Base-by-base conservation (phyloP, 1,284 basidiomycete species). In the Phlebopus sp. region DNA sequence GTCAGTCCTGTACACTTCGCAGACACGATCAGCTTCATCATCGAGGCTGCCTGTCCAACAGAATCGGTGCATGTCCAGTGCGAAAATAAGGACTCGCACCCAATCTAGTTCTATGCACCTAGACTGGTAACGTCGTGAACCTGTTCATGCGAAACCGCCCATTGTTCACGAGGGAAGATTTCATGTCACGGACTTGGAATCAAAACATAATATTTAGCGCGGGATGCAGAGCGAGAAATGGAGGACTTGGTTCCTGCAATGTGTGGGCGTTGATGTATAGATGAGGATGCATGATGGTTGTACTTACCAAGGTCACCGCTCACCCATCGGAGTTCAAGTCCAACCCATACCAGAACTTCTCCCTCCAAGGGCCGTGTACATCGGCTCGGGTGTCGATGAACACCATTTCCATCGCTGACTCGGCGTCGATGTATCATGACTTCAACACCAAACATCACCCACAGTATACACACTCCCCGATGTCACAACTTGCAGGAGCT, bases 21-120 rank as follows among this genome's bases (percentile, higher is more conserved):
- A 1, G 75, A 97, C 68, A 98, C 96, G 0, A 85, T 97, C 43
- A 95, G 96, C 1, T 75, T 98, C n/a, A 96, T 98, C 5, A 76
- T 97, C 41, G 96, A 99, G 69, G 81, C 92, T n/a, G 83, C 89
- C 34, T 76, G 96, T 38, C 93, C 94, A 0, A 74, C 72, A 27
- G 68, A 58, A 10, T 77, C 84, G n/a, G n/a, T n/a, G n/a, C n/a
- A n/a, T n/a, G n/a, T n/a, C n/a, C n/a, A n/a, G n/a, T n/a, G n/a
- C n/a, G n/a, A n/a, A n/a, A n/a, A n/a, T n/a, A n/a, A n/a, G n/a
- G n/a, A n/a, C n/a, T n/a, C n/a, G n/a, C n/a, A n/a, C n/a, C n/a
- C n/a, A n/a, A n/a, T n/a, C n/a, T n/a, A n/a, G n/a, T n/a, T n/a
- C n/a, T n/a, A n/a, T n/a, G n/a, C n/a, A n/a, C n/a, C n/a, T n/a